Conservation (phyloP, 768 basidiomycete species). For the Rhodotorula diobovata region DNA sequence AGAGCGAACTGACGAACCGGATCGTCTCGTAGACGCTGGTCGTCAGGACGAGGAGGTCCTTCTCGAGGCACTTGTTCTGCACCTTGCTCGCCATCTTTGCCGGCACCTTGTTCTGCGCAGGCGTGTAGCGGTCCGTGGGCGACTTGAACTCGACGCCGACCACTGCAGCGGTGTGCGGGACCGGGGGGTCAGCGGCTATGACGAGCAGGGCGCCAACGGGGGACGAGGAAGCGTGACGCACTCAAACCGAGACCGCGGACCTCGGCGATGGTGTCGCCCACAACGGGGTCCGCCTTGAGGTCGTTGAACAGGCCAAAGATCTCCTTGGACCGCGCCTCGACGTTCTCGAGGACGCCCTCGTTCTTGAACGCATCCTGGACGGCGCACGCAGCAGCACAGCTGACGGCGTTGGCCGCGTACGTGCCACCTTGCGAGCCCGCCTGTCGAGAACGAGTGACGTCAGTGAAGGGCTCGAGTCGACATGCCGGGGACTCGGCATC, state of each 20-base stretch:
- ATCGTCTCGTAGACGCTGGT: conserved; percentile 74
- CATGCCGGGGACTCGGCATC: no score
- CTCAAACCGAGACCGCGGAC: conserved; percentile 85
- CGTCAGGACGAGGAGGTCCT: conserved; percentile 79
- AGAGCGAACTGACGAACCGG: conserved; percentile 7
- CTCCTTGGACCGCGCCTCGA: conserved; percentile 68
- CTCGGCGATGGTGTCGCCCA: conserved; percentile 66
- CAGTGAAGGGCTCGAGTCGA: not conserved
- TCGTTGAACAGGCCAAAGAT: conserved; percentile 61
- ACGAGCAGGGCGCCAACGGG: conserved; percentile 42
- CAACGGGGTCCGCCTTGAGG: conserved; percentile 56
- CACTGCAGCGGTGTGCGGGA: conserved; percentile 57
- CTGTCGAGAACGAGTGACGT: conserved; percentile 7
- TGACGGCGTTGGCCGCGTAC: conserved; percentile 85
- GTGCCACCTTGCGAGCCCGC: conserved; percentile 52
- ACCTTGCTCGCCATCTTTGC: conserved; percentile 45
- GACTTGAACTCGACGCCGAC: conserved; percentile 44
- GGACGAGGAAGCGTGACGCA: conserved; percentile 66
- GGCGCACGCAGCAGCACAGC: conserved; percentile 85
- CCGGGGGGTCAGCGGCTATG: conserved; percentile 48
- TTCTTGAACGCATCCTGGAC: conserved; percentile 70
- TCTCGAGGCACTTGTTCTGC: conserved; percentile 67
- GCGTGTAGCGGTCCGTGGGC: conserved; percentile 35
- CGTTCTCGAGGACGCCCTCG: conserved; percentile 78
- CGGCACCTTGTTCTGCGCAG: conserved; percentile 45